A percentile compares a stretch with the other conserved stretches of the same genome.
Conservation (phyloP, 345 rosid genomes). For the Clarkia xantiana region DNA sequence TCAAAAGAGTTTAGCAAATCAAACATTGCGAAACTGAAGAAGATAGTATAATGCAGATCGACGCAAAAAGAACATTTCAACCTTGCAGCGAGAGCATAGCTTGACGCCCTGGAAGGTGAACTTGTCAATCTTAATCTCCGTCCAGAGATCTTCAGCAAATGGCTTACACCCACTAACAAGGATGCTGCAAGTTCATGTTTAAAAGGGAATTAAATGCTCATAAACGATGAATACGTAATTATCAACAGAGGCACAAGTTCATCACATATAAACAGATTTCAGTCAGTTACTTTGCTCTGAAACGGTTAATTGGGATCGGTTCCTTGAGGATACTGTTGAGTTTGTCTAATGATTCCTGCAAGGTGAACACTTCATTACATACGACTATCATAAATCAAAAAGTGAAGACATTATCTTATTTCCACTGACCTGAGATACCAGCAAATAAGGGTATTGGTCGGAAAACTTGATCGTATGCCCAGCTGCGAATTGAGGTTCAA, state of each 20-base stretch:
- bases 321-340: slow-evolving; percentile 57
- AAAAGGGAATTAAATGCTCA: not conserved
- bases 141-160: slow-evolving; percentile 80
- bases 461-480: slow-evolving; percentile 65
- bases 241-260: not conserved
- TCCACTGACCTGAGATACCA: slow-evolving; percentile 53
- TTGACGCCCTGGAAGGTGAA: slow-evolving; percentile 50
- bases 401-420: not conserved
- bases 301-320: slow-evolving; percentile 76
- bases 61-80: slow-evolving; percentile 9
- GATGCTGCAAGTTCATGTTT: slow-evolving; percentile 34
- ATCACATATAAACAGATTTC: not conserved
- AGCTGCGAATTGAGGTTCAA: slow-evolving; percentile 53
- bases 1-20: too few species aligned
- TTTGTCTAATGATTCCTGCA: slow-evolving; percentile 72
- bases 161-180: slow-evolving; percentile 72
- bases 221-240: not conserved
- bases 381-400: not conserved
- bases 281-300: slow-evolving; percentile 71
- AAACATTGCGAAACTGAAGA: not conserved
- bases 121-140: slow-evolving; percentile 39
- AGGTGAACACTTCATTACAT: slow-evolving; percentile 4
- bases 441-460: slow-evolving; percentile 60
- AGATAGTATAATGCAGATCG: not conserved
- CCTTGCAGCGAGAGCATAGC: slow-evolving; percentile 85